A percentile compares a stretch with the other conserved stretches of the same genome.
Conservation (phyloP, 139 green algal species). For the Chara braunii region DNA sequence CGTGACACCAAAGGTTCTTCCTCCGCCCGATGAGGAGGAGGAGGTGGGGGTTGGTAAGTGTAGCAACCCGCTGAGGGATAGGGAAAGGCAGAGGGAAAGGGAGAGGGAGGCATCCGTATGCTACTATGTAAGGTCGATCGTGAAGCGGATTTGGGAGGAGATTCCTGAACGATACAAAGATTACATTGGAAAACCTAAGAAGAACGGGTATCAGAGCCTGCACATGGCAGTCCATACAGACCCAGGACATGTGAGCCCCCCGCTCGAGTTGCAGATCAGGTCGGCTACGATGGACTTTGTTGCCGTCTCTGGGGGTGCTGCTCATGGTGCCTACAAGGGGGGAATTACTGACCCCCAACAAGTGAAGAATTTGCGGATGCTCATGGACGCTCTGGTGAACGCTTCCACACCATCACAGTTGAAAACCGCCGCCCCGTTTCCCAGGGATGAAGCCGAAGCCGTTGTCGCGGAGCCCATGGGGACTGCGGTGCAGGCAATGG, state of each 20-base stretch:
- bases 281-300: slow-evolving; percentile 61
- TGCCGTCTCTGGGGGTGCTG: slow-evolving; percentile 67
- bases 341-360: slow-evolving; percentile 19
- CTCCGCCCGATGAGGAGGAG: slow-evolving; percentile 25
- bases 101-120: slow-evolving; percentile 48
- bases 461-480: background rate
- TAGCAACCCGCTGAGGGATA: background rate
- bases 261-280: slow-evolving; percentile 57
- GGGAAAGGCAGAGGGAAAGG: background rate
- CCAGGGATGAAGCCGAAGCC: background rate
- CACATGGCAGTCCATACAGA: slow-evolving; percentile 60
- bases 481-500: background rate
- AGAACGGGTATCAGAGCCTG: slow-evolving; percentile 82
- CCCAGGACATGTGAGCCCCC: background rate
- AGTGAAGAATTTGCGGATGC: slow-evolving; percentile 4
- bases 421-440: background rate
- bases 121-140: slow-evolving; percentile 66
- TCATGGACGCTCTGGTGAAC: background rate
- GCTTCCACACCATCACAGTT: background rate
- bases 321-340: slow-evolving; percentile 79
- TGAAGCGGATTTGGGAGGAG: slow-evolving; percentile 54
- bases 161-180: slow-evolving; percentile 70
- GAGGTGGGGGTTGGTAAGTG: slow-evolving; percentile 20
- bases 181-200: slow-evolving; percentile 77
- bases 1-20: slow-evolving; percentile 43